Conservation (phyloP, 2,329 filamentous ascomycete genomes). For the Xylariaceae sp. region DNA sequence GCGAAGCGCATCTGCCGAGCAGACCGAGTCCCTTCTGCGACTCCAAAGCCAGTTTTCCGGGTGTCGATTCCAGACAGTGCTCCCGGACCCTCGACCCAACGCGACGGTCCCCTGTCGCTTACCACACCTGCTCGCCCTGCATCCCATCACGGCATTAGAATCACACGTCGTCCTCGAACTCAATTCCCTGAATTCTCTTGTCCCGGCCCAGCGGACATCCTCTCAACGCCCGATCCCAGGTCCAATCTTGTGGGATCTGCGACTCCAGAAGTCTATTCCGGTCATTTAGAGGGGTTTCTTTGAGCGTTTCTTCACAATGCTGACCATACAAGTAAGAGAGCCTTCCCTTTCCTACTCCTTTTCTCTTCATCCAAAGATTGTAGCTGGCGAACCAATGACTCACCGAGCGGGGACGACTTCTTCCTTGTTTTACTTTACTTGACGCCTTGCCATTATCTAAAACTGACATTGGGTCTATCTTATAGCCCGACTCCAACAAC, state of each 20-base stretch:
- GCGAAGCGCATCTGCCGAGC: slow-evolving; percentile 8
- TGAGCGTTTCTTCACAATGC: slow-evolving; percentile 15
- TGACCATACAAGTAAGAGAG: slow-evolving; percentile 26
- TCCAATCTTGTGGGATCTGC: slow-evolving; percentile 2
- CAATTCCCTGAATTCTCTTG: not conserved
- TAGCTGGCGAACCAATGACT: no score
- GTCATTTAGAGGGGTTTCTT: not conserved
- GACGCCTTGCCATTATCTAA: not conserved
- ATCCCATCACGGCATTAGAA: slow-evolving; percentile 9
- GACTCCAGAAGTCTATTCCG: not conserved
- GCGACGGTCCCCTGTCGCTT: slow-evolving; percentile 20
- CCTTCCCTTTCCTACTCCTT: no score
- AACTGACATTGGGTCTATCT: slow-evolving; percentile 5
- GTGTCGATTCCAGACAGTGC: slow-evolving; percentile 8
- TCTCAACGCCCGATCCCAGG: not conserved
- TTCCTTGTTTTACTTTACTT: no score
- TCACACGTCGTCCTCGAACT: not conserved
- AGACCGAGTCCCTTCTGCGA: slow-evolving; percentile 17
- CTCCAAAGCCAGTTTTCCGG: slow-evolving; percentile 25
- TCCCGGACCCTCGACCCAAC: slow-evolving; percentile 21
- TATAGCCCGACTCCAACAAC: slow-evolving; percentile 26
- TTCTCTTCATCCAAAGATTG: no score
- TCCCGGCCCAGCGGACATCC: not conserved
- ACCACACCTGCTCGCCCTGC: not conserved
- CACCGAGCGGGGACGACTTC: no score